Evolutionary conservation across 2,329 filamentous ascomycete species (phyloP), one percentile per base, ranked within the genome.

Genomic region (Nemania bipapillata): DNA sequence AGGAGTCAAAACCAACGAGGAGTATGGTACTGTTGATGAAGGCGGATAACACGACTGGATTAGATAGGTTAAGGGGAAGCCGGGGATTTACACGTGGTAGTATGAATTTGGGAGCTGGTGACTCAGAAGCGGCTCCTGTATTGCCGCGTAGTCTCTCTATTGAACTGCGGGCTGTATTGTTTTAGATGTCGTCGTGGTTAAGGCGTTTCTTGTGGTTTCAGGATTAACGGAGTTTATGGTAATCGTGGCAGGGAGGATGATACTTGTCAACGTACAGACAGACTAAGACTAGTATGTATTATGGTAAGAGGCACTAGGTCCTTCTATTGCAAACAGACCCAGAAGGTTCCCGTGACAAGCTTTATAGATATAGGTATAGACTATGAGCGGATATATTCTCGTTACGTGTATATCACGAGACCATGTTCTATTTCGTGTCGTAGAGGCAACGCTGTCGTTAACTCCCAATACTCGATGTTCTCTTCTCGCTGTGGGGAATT

Each of bases 31-130:
- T 42, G 56, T 59, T 5, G 66, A 74, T 28, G 56, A 66, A 55
- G 57, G 68, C 49, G 66, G 73, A 64, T 68, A 42, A 72, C 71
- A 37, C 53, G 68, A 40, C 47, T 75, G 65, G 61, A 68, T 22
- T 73, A 63, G 50, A 32, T 66, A 30, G 47, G 65, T 28, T 74
- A 40, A 69, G 15, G 11, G 26, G 22, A 15, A 32, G 12, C 42
- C 4, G 20, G 6, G 56, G 24, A 20, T 56, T 37, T 8, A 45
- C 57, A 52, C 47, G 32, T 22, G 9, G 24, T 4, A n/a, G n/a
- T 17, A 9, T 49, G 12, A 11, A 0, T 50, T 57, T 37, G 28
- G 56, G 9, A 32, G 49, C 5, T 3, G 26, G n/a, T 15, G 8
- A 37, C 20, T 4, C 26, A 17, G 45, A 24, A 40, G 64, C 35